Conservation (phyloP, 192 early-diverging fungal species). For the Coemansia sp. region DNA sequence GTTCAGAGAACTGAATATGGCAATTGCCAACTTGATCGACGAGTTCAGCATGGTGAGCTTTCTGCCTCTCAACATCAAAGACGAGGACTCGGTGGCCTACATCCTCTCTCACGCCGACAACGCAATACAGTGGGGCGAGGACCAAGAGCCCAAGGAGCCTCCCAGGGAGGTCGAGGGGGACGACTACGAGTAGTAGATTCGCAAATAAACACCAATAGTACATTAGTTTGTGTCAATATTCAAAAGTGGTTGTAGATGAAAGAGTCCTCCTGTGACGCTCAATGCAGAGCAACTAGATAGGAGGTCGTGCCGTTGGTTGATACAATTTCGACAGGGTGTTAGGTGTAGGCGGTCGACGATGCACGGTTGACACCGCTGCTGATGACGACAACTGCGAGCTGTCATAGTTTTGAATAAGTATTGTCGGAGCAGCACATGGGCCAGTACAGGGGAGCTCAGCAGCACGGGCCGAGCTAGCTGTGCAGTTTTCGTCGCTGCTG, state of each 20-base stretch:
- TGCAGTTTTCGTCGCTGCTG: slow-evolving; percentile 13
- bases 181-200: slow-evolving; percentile 20
- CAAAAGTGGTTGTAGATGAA: background rate
- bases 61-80: slow-evolving; percentile 89
- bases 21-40: slow-evolving; percentile 90
- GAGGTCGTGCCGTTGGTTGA: slow-evolving; percentile 33
- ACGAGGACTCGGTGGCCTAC: slow-evolving; percentile 91
- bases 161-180: slow-evolving; percentile 27
- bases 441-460: background rate
- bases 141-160: slow-evolving; percentile 92
- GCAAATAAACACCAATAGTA: background rate
- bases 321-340: slow-evolving; percentile 2
- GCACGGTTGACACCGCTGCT: background rate
- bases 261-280: background rate
- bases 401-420: slow-evolving; percentile 52
- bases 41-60: slow-evolving; percentile 98
- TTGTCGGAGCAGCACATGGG: slow-evolving; percentile 21
- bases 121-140: slow-evolving; percentile 97
- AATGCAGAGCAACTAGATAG: slow-evolving; percentile 13
- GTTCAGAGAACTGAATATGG: slow-evolving; percentile 86
- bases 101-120: slow-evolving; percentile 91
- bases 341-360: slow-evolving; percentile 28
- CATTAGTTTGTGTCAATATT: background rate
- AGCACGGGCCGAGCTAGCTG: background rate
- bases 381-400: background rate